Percentiles rank a stretch among this genome's conserved stretches.
Evolutionary conservation across 2,329 filamentous ascomycete species (phyloP).

Genomic region (Monosporascus sp.): DNA sequence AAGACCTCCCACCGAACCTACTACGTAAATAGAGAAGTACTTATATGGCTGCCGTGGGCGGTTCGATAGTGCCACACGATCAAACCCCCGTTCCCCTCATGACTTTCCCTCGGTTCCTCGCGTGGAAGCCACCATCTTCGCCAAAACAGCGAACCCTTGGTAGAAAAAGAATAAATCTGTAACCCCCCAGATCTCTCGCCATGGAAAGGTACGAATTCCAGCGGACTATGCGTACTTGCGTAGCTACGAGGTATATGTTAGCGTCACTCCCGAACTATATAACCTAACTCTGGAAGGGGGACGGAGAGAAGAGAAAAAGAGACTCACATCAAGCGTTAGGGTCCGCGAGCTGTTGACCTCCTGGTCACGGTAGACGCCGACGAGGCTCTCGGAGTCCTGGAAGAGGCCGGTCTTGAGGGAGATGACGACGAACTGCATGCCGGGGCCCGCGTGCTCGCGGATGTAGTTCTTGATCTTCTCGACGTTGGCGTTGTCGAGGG

Average conservation of each 20-base stretch:
- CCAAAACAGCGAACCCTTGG: neutral
- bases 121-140: no score
- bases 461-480: constrained; percentile 96
- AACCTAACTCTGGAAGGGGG: neutral
- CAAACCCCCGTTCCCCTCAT: no score
- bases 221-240: neutral
- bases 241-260: neutral
- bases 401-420: constrained; percentile 92
- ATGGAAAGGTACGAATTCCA: no score
- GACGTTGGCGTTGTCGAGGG: constrained; percentile 96
- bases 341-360: constrained; percentile 86
- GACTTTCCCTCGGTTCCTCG: no score
- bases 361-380: constrained; percentile 95
- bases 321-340: constrained; percentile 89
- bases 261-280: neutral
- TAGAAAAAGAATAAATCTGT: neutral
- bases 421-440: constrained; percentile 99
- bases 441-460: constrained; percentile 84
- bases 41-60: no score
- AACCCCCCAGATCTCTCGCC: no score
- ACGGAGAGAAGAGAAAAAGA: neutral
- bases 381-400: constrained; percentile 91
- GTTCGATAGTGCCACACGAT: no score
- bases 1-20: no score
- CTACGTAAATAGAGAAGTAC: no score